phyloP scores from a whole-genome alignment of 495 filamentous ascomycete genomes.

The Coniosporium apollinis region DNA sequence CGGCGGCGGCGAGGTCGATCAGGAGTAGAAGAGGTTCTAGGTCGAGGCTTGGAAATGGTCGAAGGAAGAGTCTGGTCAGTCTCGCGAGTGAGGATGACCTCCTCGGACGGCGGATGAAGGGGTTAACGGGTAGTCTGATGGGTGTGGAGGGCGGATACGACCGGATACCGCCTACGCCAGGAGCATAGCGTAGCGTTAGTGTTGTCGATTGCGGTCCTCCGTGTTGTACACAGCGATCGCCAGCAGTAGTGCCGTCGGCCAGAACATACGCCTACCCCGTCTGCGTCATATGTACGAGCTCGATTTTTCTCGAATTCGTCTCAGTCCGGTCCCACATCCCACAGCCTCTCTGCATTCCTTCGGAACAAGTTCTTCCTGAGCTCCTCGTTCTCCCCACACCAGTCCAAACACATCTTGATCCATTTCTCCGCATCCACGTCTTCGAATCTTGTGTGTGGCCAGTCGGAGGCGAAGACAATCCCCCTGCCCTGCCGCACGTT shows the following conservation, averaged over 20 bases:
- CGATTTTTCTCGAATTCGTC: too few species aligned
- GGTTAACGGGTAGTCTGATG: constrained; percentile 62
- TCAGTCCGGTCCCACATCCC: too few species aligned
- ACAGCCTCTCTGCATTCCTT: constrained; percentile 29
- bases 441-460: constrained; percentile 35
- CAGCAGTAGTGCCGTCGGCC: too few species aligned
- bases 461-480: constrained; percentile 35
- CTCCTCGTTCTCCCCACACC: constrained; percentile 24
- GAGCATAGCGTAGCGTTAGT: too few species aligned
- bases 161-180: too few species aligned
- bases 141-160: too few species aligned
- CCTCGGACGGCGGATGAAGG: constrained; percentile 69
- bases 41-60: constrained; percentile 1
- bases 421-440: constrained; percentile 29
- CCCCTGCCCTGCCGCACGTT: constrained; percentile 20
- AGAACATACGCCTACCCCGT: too few species aligned
- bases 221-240: too few species aligned
- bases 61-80: constrained; percentile 46
- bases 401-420: constrained; percentile 26
- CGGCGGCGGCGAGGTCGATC: constrained; percentile 16
- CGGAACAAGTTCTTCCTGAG: constrained; percentile 29
- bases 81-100: constrained; percentile 74
- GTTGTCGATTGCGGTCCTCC: too few species aligned
- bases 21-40: constrained; percentile 15
- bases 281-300: too few species aligned